Evolutionary conservation across 2,329 filamentous ascomycete species (phyloP).

Genomic region (Fusarium dlaminii): DNA sequence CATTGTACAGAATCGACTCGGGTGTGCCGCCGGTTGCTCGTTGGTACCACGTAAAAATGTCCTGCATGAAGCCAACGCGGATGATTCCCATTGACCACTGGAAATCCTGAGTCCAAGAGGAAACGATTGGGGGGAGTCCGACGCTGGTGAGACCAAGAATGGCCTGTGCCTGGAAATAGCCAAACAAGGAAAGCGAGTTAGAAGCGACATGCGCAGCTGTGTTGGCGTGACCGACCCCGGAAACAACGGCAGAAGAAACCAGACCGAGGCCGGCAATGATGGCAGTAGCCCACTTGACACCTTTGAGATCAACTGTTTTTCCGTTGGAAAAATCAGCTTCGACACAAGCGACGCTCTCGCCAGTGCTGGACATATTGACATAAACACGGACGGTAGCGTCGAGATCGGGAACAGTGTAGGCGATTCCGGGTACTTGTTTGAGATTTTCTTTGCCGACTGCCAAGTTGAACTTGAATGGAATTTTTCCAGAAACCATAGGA

Average conservation of each 20-base stretch:
- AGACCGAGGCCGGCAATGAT: constrained; percentile 87
- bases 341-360: constrained; percentile 80
- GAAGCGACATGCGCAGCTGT: constrained; percentile 94
- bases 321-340: constrained; percentile 90
- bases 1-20: constrained; percentile 77
- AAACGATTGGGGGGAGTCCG: constrained; percentile 84
- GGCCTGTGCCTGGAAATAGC: constrained; percentile 94
- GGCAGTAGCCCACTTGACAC: constrained; percentile 89
- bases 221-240: constrained; percentile 90
- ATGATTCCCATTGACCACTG: constrained; percentile 99
- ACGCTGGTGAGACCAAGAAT: constrained; percentile 88
- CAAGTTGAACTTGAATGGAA: constrained; percentile 78
- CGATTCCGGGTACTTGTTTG: constrained; percentile 78
- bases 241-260: constrained; percentile 86
- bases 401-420: constrained; percentile 89
- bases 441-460: constrained; percentile 66
- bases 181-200: constrained; percentile 92
- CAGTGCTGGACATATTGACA: constrained; percentile 74
- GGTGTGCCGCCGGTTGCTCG: constrained; percentile 89
- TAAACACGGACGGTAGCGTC: constrained; percentile 85
- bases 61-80: constrained; percentile 84
- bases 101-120: constrained; percentile 96
- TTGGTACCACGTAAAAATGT: constrained; percentile 94
- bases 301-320: constrained; percentile 88
- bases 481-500: constrained; percentile 87